These are phyloP conservation scores for Talaromyces marneffei DNA, from an alignment of 2,329 filamentous ascomycete species.

Conservation along the genomic window DNA sequence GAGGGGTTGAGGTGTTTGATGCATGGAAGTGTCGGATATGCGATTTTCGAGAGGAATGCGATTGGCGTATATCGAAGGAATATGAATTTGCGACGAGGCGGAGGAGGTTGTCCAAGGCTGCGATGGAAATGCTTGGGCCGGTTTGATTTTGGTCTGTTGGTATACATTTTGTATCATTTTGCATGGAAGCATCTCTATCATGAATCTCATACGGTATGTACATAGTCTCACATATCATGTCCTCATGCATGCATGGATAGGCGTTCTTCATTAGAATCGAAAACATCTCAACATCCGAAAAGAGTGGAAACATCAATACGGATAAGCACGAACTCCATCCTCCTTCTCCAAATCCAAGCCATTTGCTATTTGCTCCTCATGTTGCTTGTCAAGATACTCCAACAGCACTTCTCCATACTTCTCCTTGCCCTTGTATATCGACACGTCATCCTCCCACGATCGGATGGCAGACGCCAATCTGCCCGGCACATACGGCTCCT, in stretches of 20 bases:
- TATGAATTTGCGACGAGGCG: conserved; percentile 46
- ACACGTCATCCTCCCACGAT: conserved; percentile 76
- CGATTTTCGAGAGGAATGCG: conserved; percentile 73
- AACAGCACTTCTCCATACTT: conserved; percentile 67
- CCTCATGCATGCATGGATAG: conserved; percentile 1
- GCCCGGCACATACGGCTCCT: conserved; percentile 72
- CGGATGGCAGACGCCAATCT: conserved; percentile 69
- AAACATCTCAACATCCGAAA: neutral
- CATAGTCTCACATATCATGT: neutral
- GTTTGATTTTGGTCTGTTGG: neutral
- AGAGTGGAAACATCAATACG: conserved; percentile 40
- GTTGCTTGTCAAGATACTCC: conserved; percentile 68
- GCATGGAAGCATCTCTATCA: neutral
- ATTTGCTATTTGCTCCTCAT: conserved; percentile 63
- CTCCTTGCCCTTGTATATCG: conserved; percentile 70
- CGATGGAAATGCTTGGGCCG: conserved; percentile 7
- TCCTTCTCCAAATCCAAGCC: conserved; percentile 60
- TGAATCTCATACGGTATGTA: neutral
- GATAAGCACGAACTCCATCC: conserved; percentile 57
- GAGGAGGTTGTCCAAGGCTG: conserved; percentile 20
- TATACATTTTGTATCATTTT: neutral
- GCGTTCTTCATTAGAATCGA: neutral
- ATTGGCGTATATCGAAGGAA: conserved; percentile 69
- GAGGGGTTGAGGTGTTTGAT: conserved; percentile 74
- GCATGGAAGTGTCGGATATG: conserved; percentile 83